Conservation (phyloP, 768 basidiomycete genomes). For the Lactarius tabidus region DNA sequence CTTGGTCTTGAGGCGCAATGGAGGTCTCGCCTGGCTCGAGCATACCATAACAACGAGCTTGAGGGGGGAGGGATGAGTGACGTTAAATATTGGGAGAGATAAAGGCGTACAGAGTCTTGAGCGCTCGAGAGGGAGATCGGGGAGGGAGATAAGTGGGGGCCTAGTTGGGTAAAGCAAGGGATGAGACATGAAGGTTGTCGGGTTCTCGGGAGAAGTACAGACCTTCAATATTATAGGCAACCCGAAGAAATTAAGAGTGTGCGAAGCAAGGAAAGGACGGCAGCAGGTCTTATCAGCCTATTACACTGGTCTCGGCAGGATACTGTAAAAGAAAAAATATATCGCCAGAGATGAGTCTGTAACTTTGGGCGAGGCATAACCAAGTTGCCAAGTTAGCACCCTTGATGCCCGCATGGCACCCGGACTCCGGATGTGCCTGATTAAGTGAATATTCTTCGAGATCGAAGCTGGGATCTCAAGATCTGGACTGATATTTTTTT, state of each 20-base stretch:
- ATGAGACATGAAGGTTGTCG: conserved; percentile 24
- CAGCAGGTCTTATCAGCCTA: conserved; percentile 22
- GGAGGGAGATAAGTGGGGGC: conserved; percentile 23
- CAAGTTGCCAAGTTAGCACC: conserved; percentile 9
- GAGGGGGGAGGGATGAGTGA: conserved; percentile 16
- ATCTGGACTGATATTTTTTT: conserved; percentile 13
- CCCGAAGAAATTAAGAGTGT: conserved; percentile 9
- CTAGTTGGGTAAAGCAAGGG: conserved; percentile 22
- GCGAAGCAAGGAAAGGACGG: conserved; percentile 12
- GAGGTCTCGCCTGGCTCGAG: conserved; percentile 25
- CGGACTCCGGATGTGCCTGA: conserved; percentile 23
- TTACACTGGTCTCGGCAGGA: conserved; percentile 18
- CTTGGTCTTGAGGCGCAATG: conserved; percentile 21
- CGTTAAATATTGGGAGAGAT: conserved; percentile 19
- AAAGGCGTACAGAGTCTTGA: conserved; percentile 16
- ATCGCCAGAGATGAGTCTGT: conserved; percentile 13
- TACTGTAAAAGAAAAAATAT: conserved; percentile 11
- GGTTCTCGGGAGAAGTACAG: conserved; percentile 23
- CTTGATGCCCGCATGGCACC: conserved; percentile 20
- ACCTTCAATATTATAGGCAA: conserved; percentile 17
- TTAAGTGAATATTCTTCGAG: conserved; percentile 22
- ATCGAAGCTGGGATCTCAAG: conserved; percentile 21
- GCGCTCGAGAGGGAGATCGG: conserved; percentile 24
- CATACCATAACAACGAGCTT: conserved; percentile 24
- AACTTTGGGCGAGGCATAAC: conserved; percentile 6